These are phyloP conservation scores for Alternaria ethzedia DNA, from an alignment of 2,329 filamentous ascomycete species.

Conservation along the genomic window DNA sequence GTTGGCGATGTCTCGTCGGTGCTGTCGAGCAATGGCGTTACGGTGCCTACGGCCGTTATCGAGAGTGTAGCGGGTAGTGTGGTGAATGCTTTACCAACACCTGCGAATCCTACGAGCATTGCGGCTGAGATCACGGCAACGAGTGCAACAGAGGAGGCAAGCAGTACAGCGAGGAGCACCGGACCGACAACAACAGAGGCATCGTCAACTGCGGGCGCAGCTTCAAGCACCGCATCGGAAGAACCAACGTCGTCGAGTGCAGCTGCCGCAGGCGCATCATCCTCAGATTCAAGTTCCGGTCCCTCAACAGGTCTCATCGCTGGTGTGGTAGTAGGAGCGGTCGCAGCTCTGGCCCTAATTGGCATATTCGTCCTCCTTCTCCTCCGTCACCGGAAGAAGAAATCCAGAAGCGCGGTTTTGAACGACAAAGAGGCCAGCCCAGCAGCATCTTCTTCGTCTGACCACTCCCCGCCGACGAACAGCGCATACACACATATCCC, in stretches of 20 bases:
- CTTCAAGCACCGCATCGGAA: neutral
- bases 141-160: neutral
- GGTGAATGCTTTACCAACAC: neutral
- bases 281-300: neutral
- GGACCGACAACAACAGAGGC: neutral
- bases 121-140: neutral
- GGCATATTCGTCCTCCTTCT: slow-evolving; percentile 19
- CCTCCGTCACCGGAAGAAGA: slow-evolving; percentile 11
- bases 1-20: slow-evolving; percentile 15
- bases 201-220: neutral
- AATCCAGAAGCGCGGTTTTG: neutral
- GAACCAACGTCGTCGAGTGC: neutral
- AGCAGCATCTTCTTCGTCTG: neutral
- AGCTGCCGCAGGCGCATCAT: neutral
- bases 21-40: slow-evolving; percentile 7
- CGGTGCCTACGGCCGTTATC: slow-evolving; percentile 5
- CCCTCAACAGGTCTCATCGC: slow-evolving; percentile 16
- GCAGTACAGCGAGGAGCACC: neutral
- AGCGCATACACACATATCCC: neutral
- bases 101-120: neutral
- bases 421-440: slow-evolving; percentile 3
- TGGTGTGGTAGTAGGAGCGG: slow-evolving; percentile 14
- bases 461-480: neutral
- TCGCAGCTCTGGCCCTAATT: slow-evolving; percentile 15
- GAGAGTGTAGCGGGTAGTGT: slow-evolving; percentile 3